Base-by-base conservation (phyloP, 2,329 filamentous ascomycete genomes). In the Fusarium temperatum region DNA sequence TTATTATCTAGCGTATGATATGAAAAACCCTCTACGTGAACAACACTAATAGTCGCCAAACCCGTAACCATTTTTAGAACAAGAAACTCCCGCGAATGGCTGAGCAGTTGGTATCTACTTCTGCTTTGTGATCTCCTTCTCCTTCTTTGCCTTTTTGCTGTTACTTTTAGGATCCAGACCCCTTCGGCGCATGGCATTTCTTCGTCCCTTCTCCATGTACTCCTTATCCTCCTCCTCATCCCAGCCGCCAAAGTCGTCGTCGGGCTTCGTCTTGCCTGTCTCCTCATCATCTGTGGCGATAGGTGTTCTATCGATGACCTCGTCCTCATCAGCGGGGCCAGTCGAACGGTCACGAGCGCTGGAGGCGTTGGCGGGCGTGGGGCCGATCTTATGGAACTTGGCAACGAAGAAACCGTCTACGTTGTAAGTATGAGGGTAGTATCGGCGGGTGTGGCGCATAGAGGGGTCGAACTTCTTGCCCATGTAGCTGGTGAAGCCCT, bases 371-470 rank as follows among this genome's bases (percentile, higher is more conserved):
- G 87, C 84, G 3, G 93, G 92, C 45, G 93, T 94, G 7, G 94
- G 93, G 0, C 91, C 96, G 22, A 90, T 90, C 88, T 99, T 99
- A 84, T 97, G 95, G 85, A 99, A 93, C 84, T 99, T 99, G 79
- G 95, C 94, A 70, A 99, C 96, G 82, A 95, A 99, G 91, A 99
- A 99, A 74, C 96, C 96, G 82, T 98, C 96, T 39, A 99, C 95
- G 84, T 98, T 98, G 86, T 96, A 94, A 26, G 93, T 89, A 82
- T 98, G 94, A 2, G 95, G 94, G 84, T 97, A 98, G 86, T 94
- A 98, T 64, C 95, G 88, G 74, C 94, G 88, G 22, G 95, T 95
- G 81, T 95, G 87, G 80, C 92, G 93, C 86, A 99, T 90, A 75
- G 90, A 93, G 11, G 93, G 89, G 81, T 97, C 93, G 84, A 99